phyloP scores from a whole-genome alignment of 768 basidiomycete species.

The Hygrocybe coccinea region DNA sequence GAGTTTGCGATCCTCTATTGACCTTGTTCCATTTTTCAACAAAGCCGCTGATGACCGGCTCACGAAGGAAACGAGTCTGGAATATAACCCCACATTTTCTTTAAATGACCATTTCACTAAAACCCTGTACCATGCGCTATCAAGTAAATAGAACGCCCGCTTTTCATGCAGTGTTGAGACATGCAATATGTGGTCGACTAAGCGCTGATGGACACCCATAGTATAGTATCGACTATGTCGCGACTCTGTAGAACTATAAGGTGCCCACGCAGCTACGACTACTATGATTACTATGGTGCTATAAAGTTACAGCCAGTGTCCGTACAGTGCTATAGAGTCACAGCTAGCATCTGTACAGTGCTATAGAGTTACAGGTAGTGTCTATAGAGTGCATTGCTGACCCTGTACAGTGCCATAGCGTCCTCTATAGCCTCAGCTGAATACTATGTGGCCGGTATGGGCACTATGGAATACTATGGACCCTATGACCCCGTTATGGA shows the following conservation, averaged over 20 bases:
- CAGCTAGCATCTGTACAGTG: too few relatives aligned
- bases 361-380: constrained; percentile 8
- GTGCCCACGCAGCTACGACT: too few relatives aligned
- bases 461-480: too few relatives aligned
- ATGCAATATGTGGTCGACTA: too few relatives aligned
- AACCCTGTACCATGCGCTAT: neutral
- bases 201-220: too few relatives aligned
- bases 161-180: too few relatives aligned
- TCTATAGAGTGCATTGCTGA: constrained; percentile 10
- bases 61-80: neutral
- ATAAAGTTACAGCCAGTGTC: constrained; percentile 14
- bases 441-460: neutral
- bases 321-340: neutral
- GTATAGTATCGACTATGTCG: too few relatives aligned
- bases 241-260: too few relatives aligned
- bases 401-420: constrained; percentile 4
- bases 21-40: constrained; percentile 8
- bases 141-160: neutral
- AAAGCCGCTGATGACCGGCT: constrained; percentile 1
- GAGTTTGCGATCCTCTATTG: constrained; percentile 3
- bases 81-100: neutral
- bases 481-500: too few relatives aligned
- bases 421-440: neutral
- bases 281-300: too few relatives aligned
- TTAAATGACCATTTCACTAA: neutral